Percentiles rank a stretch among this genome's conserved stretches.
phyloP scores from a whole-genome alignment of 1,284 basidiomycete genomes.

The Melampsora americana region DNA sequence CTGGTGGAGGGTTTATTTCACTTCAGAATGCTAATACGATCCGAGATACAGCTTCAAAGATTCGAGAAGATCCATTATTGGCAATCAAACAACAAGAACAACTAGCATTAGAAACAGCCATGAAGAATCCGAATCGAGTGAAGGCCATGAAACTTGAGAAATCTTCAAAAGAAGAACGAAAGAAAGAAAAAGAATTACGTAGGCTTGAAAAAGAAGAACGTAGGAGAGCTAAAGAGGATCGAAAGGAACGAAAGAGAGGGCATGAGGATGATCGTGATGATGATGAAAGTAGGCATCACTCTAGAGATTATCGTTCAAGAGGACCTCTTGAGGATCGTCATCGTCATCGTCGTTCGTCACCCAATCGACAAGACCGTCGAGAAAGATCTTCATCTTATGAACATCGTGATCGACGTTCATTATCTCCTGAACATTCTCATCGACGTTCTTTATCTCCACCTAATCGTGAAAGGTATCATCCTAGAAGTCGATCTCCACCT shows the following conservation, averaged over 20 bases:
- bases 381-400: conserved; percentile 8
- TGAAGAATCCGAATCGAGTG: conserved; percentile 84
- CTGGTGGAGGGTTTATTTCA: conserved; percentile 61
- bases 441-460: conserved; percentile 10
- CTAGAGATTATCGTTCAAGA: not conserved
- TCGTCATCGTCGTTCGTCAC: not conserved
- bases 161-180: conserved; percentile 14
- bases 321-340: not conserved
- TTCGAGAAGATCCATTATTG: conserved; percentile 90
- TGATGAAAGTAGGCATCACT: not conserved
- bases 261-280: conserved; percentile 1
- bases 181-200: conserved; percentile 25
- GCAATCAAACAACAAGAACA: conserved; percentile 98
- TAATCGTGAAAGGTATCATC: not conserved
- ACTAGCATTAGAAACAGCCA: conserved; percentile 79
- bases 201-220: conserved; percentile 15
- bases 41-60: conserved; percentile 84
- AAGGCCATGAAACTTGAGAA: conserved; percentile 55
- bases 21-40: conserved; percentile 86
- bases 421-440: conserved; percentile 7
- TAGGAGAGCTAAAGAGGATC: conserved; percentile 17
- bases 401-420: conserved; percentile 23
- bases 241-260: not conserved
- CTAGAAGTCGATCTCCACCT: not conserved
- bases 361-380: conserved; percentile 10